These are phyloP conservation scores for Ascochyta lentis DNA, from an alignment of 2,329 filamentous ascomycete genomes.

Conservation along the genomic window DNA sequence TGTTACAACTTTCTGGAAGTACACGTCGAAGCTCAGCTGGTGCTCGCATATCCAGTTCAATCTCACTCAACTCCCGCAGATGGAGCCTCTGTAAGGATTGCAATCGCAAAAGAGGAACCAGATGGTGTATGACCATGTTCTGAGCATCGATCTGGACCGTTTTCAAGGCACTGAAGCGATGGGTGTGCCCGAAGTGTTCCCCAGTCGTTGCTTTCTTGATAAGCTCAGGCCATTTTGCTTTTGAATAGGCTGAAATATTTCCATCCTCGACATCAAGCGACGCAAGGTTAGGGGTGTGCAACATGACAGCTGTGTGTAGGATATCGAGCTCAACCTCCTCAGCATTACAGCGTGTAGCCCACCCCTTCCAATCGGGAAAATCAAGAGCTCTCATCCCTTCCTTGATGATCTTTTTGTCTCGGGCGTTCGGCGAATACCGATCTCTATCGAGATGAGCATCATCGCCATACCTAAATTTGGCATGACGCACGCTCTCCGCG, in stretches of 20 bases:
- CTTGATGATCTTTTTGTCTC: slow-evolving; percentile 38
- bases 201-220: slow-evolving; percentile 24
- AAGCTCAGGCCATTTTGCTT: slow-evolving; percentile 29
- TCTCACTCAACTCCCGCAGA: slow-evolving; percentile 19
- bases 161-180: slow-evolving; percentile 27
- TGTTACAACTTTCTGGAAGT: slow-evolving; percentile 23
- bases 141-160: slow-evolving; percentile 26
- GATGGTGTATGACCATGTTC: slow-evolving; percentile 14
- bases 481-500: slow-evolving; percentile 24
- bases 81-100: slow-evolving; percentile 28
- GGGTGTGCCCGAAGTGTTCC: slow-evolving; percentile 18
- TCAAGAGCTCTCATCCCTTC: slow-evolving; percentile 27
- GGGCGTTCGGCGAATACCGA: slow-evolving; percentile 24
- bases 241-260: slow-evolving; percentile 13
- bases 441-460: slow-evolving; percentile 11
- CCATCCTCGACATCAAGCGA: slow-evolving; percentile 25
- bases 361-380: slow-evolving; percentile 35
- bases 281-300: slow-evolving; percentile 33
- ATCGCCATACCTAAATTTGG: slow-evolving; percentile 22
- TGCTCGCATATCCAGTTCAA: slow-evolving; percentile 1
- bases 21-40: slow-evolving; percentile 19
- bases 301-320: slow-evolving; percentile 31
- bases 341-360: slow-evolving; percentile 32
- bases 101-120: slow-evolving; percentile 33
- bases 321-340: slow-evolving; percentile 19